Conservation (phyloP, 257 asterid genomes). For the Cynanchum wilfordii region DNA sequence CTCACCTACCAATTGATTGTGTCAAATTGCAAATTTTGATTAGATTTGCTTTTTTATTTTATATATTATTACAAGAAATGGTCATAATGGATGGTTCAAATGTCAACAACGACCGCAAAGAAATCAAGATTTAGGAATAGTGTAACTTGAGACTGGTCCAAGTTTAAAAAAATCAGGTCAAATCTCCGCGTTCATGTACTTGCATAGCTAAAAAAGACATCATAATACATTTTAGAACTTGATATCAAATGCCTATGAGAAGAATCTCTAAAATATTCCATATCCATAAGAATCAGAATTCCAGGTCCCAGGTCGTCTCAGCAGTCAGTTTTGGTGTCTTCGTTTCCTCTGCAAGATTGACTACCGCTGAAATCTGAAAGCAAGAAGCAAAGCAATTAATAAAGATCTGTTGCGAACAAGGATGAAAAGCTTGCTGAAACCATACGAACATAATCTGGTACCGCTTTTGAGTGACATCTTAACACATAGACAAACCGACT, state of each 20-base stretch:
- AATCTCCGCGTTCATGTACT: not conserved
- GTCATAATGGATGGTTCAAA: not conserved
- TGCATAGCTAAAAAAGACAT: not conserved
- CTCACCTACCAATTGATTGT: not conserved
- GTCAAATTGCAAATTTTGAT: not conserved
- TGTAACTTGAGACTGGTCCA: not conserved
- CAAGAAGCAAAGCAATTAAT: not conserved
- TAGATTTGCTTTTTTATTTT: not conserved
- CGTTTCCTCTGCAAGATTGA: slow-evolving; percentile 64
- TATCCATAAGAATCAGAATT: slow-evolving; percentile 43
- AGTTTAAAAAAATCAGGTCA: not conserved
- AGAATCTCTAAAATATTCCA: slow-evolving; percentile 1
- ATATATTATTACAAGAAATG: not conserved
- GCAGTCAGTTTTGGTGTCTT: slow-evolving; percentile 67
- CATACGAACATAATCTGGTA: not conserved
- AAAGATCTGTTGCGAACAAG: not conserved
- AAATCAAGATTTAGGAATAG: not conserved
- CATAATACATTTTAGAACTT: not conserved
- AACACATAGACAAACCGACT: not conserved
- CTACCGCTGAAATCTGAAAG: slow-evolving; percentile 63
- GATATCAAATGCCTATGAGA: not conserved
- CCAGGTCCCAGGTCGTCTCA: slow-evolving; percentile 77
- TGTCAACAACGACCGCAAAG: not conserved
- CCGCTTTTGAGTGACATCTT: not conserved
- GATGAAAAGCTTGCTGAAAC: not conserved